phyloP scores from a whole-genome alignment of 2,329 filamentous ascomycete species.

The Aureobasidium musti region DNA sequence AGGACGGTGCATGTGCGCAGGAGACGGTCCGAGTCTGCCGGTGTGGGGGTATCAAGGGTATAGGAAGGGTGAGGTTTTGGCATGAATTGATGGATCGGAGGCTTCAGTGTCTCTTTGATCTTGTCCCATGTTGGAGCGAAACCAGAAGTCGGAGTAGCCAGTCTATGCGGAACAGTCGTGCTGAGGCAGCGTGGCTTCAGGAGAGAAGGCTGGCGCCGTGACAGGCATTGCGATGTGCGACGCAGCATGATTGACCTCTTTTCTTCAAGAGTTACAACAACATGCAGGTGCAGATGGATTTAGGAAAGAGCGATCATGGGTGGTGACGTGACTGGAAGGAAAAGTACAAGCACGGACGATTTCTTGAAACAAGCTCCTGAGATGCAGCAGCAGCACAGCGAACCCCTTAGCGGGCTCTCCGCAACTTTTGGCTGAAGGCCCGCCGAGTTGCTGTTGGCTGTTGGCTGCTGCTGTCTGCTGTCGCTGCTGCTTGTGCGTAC shows the following conservation, averaged over 20 bases:
- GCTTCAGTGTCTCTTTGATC: slow-evolving; percentile 21
- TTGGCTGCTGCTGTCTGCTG: neutral
- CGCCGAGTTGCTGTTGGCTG: neutral
- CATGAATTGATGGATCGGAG: neutral
- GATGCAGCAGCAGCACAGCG: neutral
- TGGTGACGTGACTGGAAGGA: slow-evolving; percentile 11
- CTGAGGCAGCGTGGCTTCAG: slow-evolving; percentile 3
- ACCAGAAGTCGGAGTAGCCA: slow-evolving; percentile 19
- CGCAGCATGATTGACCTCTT: slow-evolving; percentile 4
- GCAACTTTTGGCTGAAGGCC: slow-evolving; percentile 4
- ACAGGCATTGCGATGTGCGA: slow-evolving; percentile 14
- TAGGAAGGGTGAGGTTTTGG: neutral
- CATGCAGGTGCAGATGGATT: too few species aligned
- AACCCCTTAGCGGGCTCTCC: slow-evolving; percentile 15
- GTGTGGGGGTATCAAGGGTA: neutral
- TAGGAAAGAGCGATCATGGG: slow-evolving; percentile 16
- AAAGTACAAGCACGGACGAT: slow-evolving; percentile 16
- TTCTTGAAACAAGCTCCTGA: slow-evolving; percentile 22
- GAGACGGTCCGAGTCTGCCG: neutral
- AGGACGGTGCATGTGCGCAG: slow-evolving; percentile 22
- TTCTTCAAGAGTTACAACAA: too few species aligned
- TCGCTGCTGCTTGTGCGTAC: slow-evolving; percentile 3
- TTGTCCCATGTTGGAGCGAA: slow-evolving; percentile 24
- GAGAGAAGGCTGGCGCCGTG: neutral
- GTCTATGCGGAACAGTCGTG: slow-evolving; percentile 1